These are phyloP conservation scores for Aspergillus ibericus DNA, from an alignment of 2,329 filamentous ascomycete species.

Conservation along the genomic window DNA sequence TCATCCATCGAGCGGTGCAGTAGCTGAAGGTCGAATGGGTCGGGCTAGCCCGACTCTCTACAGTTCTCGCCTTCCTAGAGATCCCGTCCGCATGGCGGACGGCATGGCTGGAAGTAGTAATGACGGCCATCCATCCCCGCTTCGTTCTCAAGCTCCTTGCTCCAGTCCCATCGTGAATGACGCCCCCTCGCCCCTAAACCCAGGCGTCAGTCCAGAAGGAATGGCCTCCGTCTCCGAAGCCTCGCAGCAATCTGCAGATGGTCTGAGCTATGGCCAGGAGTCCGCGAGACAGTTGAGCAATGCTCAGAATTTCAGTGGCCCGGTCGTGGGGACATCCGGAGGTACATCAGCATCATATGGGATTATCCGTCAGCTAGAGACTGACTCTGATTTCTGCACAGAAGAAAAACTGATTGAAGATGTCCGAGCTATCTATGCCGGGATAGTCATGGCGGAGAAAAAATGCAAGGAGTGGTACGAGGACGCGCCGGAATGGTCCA, in stretches of 20 bases:
- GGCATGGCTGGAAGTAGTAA: conserved; percentile 5
- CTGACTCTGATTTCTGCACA: conserved; percentile 68
- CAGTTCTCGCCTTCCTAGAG: conserved; percentile 12
- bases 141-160: conserved; percentile 7
- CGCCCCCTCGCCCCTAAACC: conserved; percentile 3
- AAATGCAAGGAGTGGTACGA: conserved; percentile 84
- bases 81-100: conserved; percentile 12
- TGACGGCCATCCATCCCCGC: conserved; percentile 5
- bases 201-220: conserved; percentile 8
- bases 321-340: conserved; percentile 21
- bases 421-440: conserved; percentile 66
- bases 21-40: conserved; percentile 11
- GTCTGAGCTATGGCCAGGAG: conserved; percentile 17
- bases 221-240: conserved; percentile 12
- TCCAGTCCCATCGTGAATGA: conserved; percentile 16
- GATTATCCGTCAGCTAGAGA: conserved; percentile 58
- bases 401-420: conserved; percentile 78
- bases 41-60: conserved; percentile 11
- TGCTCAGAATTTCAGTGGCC: conserved; percentile 19
- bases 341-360: conserved; percentile 26
- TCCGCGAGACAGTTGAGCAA: conserved; percentile 17
- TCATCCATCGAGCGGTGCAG: conserved; percentile 11
- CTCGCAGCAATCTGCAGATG: conserved; percentile 12
- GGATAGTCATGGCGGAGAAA: conserved; percentile 79
- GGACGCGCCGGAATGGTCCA: conserved; percentile 55